phyloP scores from a whole-genome alignment of 2,329 filamentous ascomycete species.

The Trichoderma pleuroti region DNA sequence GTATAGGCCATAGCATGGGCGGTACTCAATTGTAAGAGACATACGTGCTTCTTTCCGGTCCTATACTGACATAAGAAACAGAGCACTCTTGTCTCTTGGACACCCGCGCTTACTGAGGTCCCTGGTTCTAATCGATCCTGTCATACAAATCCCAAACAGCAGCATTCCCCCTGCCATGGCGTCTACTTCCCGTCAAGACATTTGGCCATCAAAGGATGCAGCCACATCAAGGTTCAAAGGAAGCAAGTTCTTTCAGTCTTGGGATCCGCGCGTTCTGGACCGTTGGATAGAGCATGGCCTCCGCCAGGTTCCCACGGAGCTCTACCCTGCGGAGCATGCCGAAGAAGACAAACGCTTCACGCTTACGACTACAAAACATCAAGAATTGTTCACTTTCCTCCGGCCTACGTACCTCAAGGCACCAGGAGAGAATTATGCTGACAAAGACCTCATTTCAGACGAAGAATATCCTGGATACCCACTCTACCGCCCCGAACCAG shows the following conservation, averaged over 20 bases:
- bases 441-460: not conserved
- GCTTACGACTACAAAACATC: not conserved
- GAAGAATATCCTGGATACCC: not conserved
- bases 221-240: not conserved
- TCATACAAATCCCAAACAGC: not conserved
- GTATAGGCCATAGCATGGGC: not conserved
- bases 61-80: not conserved
- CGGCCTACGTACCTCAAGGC: not conserved
- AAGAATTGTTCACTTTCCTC: not conserved
- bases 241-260: not conserved
- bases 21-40: not conserved
- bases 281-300: not conserved
- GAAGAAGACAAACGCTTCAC: not conserved
- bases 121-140: not conserved
- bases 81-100: not conserved
- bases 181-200: not conserved
- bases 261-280: not conserved
- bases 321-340: not conserved
- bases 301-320: not conserved
- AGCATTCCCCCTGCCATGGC: not conserved
- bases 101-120: not conserved
- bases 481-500: not conserved
- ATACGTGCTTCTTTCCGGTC: not conserved
- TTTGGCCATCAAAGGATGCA: not conserved
- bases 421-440: not conserved